These are phyloP conservation scores for Capniomyces stellatus DNA, from an alignment of 371 early-diverging fungal genomes.

Conservation along the genomic window DNA sequence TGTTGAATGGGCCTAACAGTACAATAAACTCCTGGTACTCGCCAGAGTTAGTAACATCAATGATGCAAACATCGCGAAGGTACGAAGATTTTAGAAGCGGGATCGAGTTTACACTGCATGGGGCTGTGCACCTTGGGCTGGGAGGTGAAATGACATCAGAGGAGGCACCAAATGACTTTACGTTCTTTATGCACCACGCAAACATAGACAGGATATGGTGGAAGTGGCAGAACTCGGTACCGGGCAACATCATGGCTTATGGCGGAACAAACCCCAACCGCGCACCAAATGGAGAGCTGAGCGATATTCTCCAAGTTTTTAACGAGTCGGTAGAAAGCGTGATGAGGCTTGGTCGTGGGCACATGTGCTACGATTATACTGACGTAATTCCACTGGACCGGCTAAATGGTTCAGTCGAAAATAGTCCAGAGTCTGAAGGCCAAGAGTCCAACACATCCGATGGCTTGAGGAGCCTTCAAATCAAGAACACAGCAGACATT, in stretches of 20 bases:
- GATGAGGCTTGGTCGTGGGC: constrained; percentile 19
- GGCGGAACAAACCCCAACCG: neutral
- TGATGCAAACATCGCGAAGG: constrained; percentile 8
- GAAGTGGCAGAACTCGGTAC: constrained; percentile 24
- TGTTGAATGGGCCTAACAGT: constrained; percentile 14
- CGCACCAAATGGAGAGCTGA: neutral
- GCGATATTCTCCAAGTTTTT: constrained; percentile 8
- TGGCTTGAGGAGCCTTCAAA: too few species aligned
- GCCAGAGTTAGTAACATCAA: constrained; percentile 21
- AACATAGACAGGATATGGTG: constrained; percentile 32
- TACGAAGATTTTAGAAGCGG: constrained; percentile 18
- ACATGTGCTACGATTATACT: constrained; percentile 21
- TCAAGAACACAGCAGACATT: neutral
- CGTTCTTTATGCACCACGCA: constrained; percentile 31
- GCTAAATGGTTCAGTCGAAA: too few species aligned
- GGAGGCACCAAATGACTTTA: constrained; percentile 27
- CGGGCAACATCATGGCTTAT: constrained; percentile 6
- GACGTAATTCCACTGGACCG: neutral
- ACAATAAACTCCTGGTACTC: constrained; percentile 21
- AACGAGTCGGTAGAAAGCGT: constrained; percentile 9
- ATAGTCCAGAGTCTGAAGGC: too few species aligned
- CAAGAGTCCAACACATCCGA: too few species aligned
- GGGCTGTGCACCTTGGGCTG: constrained; percentile 26
- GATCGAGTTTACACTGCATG: constrained; percentile 28
- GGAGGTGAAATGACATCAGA: constrained; percentile 28